phyloP scores from a whole-genome alignment of 176 grass and related monocot species.

The Alloteropsis semialata region DNA sequence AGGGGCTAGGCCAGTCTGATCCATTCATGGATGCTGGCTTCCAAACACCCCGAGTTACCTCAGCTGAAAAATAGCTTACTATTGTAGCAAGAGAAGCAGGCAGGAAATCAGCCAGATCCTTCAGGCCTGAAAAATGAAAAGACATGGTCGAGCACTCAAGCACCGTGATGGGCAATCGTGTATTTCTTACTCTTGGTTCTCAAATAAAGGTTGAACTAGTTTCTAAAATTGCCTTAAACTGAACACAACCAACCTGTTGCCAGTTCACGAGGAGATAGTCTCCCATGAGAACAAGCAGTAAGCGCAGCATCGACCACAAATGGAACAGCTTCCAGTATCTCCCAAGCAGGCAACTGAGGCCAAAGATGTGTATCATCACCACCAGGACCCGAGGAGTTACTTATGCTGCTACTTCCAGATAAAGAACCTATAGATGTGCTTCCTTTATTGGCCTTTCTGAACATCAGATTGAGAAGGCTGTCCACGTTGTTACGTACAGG shows the following conservation, averaged over 20 bases:
- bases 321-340: conserved; percentile 94
- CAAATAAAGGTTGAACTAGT: conserved; percentile 11
- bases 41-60: conserved; percentile 97
- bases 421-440: conserved; percentile 56
- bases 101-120: conserved; percentile 86
- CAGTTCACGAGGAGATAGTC: conserved; percentile 81
- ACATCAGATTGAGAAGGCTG: conserved; percentile 90
- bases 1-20: conserved; percentile 97
- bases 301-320: conserved; percentile 99
- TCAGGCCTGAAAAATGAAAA: conserved; percentile 68
- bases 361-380: conserved; percentile 65
- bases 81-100: conserved; percentile 90
- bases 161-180: not conserved
- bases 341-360: conserved; percentile 95
- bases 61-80: conserved; percentile 95
- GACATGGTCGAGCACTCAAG: conserved; percentile 11
- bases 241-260: conserved; percentile 71
- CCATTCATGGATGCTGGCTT: conserved; percentile 98
- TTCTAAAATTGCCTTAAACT: conserved; percentile 9
- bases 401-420: conserved; percentile 86
- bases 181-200: conserved; percentile 1
- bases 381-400: conserved; percentile 61
- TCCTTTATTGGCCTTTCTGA: conserved; percentile 75
- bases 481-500: conserved; percentile 88
- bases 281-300: conserved; percentile 93